Evolutionary conservation across 306 rosid species (phyloP), one percentile per base, ranked within the genome.

Genomic region (Luffa aegyptiaca): DNA sequence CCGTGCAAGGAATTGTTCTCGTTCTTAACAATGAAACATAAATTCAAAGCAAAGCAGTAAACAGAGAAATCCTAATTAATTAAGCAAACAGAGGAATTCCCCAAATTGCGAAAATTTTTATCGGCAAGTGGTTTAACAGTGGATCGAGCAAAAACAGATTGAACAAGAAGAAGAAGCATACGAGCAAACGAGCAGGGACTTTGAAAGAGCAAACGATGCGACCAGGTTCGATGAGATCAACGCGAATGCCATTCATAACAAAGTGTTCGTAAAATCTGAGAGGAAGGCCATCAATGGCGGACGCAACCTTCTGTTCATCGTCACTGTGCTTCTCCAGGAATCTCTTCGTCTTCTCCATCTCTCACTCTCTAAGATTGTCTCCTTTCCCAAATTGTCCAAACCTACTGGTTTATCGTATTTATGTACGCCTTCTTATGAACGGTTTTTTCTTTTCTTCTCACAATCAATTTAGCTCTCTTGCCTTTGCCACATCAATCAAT

Each of bases 1-100:
- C 97, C 97, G 86, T 89, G 97, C 71, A 94, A 74, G 81, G 87
- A 83, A 81, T 91, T 90, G 0, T 91, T 95, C 4, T 85, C 65
- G 78, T 92, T 92, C 92, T 89, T 75, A 4, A 53, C 5, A 8
- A 44, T 35, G 44, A 26, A 44, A 9, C 16, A 62, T 33, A 26
- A 26, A 26, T 26, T 26, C 31, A 17, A 65, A 62, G 76, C 31
- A 17, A 65, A 62, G 76, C 10, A 33, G 26, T 20, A 42, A 14
- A 44, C 45, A 31, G 14, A n/a, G 5, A 59, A 79, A 31, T n/a
- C 39, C 56, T 17, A 42, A 39, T 31, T 26, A 26, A 26, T 26
- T 26, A 26, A 26, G 31, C 31, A 55, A 20, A 41, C 37, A 46
- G 20, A 53, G 36, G 31, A 9, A 10, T 31, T 3, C 10, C 18